Percentiles rank a stretch among this genome's conserved stretches.
These are phyloP conservation scores for Nakazawaea sp. DNA, from an alignment of 805 yeast genomes.

Conservation along the genomic window DNA sequence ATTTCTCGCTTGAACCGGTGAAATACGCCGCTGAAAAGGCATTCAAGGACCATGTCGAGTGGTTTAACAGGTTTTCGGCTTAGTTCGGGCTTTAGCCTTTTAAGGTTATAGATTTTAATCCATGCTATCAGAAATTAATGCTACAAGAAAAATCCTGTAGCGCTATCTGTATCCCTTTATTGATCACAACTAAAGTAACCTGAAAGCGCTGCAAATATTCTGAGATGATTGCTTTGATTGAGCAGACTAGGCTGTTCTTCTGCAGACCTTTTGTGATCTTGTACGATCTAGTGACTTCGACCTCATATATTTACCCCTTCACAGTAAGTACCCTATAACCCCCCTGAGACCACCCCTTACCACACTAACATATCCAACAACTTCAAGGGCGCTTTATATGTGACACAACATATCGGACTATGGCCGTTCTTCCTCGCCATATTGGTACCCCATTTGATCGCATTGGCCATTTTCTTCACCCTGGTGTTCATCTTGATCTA, in stretches of 20 bases:
- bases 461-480: slow-evolving; percentile 11
- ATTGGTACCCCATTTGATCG: slow-evolving; percentile 14
- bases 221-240: too few species aligned
- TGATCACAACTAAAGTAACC: too few species aligned
- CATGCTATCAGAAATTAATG: too few species aligned
- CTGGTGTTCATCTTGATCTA: slow-evolving; percentile 11
- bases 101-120: too few species aligned
- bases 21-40: slow-evolving; percentile 65
- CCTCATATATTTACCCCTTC: not conserved
- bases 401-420: not conserved
- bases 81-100: too few species aligned
- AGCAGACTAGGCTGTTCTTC: too few species aligned
- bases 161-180: too few species aligned
- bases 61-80: too few species aligned
- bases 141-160: too few species aligned
- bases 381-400: slow-evolving; percentile 7
- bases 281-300: not conserved
- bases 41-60: slow-evolving; percentile 36
- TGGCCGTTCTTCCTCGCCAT: slow-evolving; percentile 11
- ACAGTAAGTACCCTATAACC: not conserved
- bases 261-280: not conserved
- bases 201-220: too few species aligned
- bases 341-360: too few species aligned
- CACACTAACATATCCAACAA: too few species aligned
- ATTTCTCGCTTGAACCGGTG: slow-evolving; percentile 42